These are phyloP conservation scores for Ophiostoma novo-ulmi DNA, from an alignment of 2,329 filamentous ascomycete species.

Conservation along the genomic window DNA sequence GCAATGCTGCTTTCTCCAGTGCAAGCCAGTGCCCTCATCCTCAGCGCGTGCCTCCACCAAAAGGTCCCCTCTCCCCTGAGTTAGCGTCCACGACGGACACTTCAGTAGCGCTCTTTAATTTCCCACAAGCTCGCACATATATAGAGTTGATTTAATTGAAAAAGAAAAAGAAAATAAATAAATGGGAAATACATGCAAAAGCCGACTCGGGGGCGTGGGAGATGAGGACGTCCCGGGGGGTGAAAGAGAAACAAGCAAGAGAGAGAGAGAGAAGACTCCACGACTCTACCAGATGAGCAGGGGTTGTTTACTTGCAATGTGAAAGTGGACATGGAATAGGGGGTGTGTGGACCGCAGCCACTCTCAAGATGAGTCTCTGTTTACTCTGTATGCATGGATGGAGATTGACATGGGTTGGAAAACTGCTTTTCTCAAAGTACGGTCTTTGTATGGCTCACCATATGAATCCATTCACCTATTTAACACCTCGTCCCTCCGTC, in stretches of 20 bases:
- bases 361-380: conserved; percentile 12
- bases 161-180: background rate
- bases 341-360: conserved; percentile 20
- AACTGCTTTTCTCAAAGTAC: background rate
- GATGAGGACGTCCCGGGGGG: conserved; percentile 22
- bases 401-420: background rate
- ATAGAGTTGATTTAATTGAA: conserved; percentile 4
- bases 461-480: conserved; percentile 30
- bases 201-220: conserved; percentile 17
- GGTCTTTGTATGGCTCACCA: background rate
- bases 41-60: conserved; percentile 22
- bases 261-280: background rate
- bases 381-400: conserved; percentile 12
- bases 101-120: conserved; percentile 27
- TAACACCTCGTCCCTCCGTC: conserved; percentile 31
- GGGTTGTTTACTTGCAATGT: conserved; percentile 9
- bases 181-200: conserved; percentile 6
- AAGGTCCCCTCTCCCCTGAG: conserved; percentile 24
- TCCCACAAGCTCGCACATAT: conserved; percentile 25
- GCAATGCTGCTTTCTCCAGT: background rate
- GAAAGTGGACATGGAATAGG: conserved; percentile 21
- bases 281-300: background rate
- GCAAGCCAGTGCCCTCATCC: background rate
- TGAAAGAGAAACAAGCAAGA: background rate
- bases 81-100: conserved; percentile 25